Base-by-base conservation (phyloP, 768 basidiomycete genomes). In the Lactarius hengduanensis region DNA sequence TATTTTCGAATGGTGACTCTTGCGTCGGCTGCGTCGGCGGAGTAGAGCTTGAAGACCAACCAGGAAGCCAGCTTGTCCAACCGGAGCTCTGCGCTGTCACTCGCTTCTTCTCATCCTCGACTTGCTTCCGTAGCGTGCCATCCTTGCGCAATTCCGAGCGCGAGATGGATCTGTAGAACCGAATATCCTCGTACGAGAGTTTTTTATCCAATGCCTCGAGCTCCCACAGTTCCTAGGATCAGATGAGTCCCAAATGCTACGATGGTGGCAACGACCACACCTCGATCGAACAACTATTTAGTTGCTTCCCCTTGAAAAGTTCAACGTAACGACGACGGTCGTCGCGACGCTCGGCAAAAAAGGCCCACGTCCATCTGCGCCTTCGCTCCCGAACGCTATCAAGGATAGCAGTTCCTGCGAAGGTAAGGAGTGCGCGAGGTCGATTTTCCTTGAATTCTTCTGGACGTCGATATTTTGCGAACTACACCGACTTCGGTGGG, bases 151-250 rank as follows among this genome's bases (percentile, higher is more conserved):
- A 80, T 69, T 87, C 87, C 2, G 94, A 94, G 32, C 92, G 88
- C 0, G 94, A 92, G 67, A 98, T 93, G 4, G 95, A 98, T 38
- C 97, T 87, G 78, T 98, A 99, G 78, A 98, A 97, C 4, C 96
- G 89, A 59, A 99, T 88, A 72, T 98, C 97, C 75, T 96, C 94
- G 71, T 98, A 98, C 0, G 88, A 83, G 34, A 98, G 81, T 74
- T 93, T 94, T 70, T 76, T 80, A 75, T 99, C 97, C 63, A 98
- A 78, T 0, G 77, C 79, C 56, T 87, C 83, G 36, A 96, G 78
- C 8, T 73, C 78, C 69, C 76, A 73, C 43, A 76, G 62, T 64
- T 89, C 88, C 88, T 90, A 61, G 26, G 32, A 56, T 57, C 6
- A 43, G 41, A 43, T 54, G 58, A 62, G 16, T 41, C 20, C 61